Evolutionary conservation across 768 basidiomycete species (phyloP).

Genomic region (Amanita exitialis): DNA sequence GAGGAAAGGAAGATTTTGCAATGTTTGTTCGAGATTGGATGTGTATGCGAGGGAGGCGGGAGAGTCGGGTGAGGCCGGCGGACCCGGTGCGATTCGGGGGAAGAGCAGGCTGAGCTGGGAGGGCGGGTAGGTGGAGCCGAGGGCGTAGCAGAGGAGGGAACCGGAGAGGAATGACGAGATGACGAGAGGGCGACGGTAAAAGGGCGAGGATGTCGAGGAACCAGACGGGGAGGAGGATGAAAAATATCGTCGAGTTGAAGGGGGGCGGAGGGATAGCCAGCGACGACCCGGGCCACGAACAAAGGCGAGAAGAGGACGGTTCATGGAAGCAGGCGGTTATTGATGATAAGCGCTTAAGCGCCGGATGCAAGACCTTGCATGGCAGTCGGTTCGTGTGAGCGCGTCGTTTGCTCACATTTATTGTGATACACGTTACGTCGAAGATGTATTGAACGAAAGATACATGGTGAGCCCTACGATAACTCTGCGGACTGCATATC

Average conservation of each 20-base stretch:
- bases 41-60: slow-evolving; percentile 49
- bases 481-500: no score
- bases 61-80: slow-evolving; percentile 41
- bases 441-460: no score
- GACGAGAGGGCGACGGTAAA: neutral
- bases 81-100: slow-evolving; percentile 69
- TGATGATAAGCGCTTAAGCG: no score
- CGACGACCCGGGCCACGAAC: neutral
- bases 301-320: no score
- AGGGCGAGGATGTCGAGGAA: neutral
- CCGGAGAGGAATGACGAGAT: slow-evolving; percentile 9
- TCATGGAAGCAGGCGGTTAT: no score
- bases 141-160: slow-evolving; percentile 31
- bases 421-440: no score
- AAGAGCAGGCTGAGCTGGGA: slow-evolving; percentile 55
- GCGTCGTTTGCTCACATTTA: no score
- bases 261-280: neutral
- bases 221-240: neutral
- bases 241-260: neutral
- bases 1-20: slow-evolving; percentile 60
- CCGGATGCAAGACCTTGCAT: no score
- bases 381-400: no score
- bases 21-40: slow-evolving; percentile 49
- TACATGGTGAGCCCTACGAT: no score
- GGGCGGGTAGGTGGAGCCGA: slow-evolving; percentile 68